phyloP scores from a whole-genome alignment of 495 filamentous ascomycete species.

The Neurospora tetraspora region DNA sequence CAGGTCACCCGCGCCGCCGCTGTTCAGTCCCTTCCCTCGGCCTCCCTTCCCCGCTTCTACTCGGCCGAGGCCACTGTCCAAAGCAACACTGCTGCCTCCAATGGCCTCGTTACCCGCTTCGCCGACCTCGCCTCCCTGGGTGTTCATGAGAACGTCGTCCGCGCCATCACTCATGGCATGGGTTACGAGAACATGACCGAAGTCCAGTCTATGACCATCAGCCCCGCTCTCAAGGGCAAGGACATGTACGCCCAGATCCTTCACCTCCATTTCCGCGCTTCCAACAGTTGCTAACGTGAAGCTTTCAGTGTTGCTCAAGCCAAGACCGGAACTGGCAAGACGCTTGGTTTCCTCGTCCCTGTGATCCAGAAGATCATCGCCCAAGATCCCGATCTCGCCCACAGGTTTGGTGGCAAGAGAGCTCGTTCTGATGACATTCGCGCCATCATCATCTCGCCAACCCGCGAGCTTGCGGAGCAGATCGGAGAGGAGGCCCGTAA shows the following conservation, averaged over 20 bases:
- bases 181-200: slow-evolving; percentile 78
- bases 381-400: slow-evolving; percentile 43
- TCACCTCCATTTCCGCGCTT: neutral
- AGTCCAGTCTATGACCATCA: slow-evolving; percentile 80
- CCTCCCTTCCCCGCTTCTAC: slow-evolving; percentile 24
- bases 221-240: slow-evolving; percentile 59
- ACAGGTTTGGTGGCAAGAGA: slow-evolving; percentile 5
- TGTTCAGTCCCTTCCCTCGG: slow-evolving; percentile 10
- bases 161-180: slow-evolving; percentile 64
- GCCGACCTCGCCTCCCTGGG: slow-evolving; percentile 51
- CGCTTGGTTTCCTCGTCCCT: slow-evolving; percentile 72
- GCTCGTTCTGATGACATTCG: slow-evolving; percentile 59
- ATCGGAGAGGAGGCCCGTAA: slow-evolving; percentile 76
- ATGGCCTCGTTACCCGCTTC: slow-evolving; percentile 53
- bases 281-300: slow-evolving; percentile 2
- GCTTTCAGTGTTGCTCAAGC: slow-evolving; percentile 68
- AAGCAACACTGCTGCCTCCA: slow-evolving; percentile 1
- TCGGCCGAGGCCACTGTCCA: slow-evolving; percentile 25
- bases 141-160: slow-evolving; percentile 54
- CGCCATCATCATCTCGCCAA: slow-evolving; percentile 86
- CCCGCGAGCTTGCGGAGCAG: slow-evolving; percentile 89
- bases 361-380: slow-evolving; percentile 60
- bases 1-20: slow-evolving; percentile 5
- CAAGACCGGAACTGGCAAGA: slow-evolving; percentile 83
- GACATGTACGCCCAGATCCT: slow-evolving; percentile 59